Evolutionary conservation across 148 eudicot genomes (phyloP).

Genomic region (Heliosperma pusillum): DNA sequence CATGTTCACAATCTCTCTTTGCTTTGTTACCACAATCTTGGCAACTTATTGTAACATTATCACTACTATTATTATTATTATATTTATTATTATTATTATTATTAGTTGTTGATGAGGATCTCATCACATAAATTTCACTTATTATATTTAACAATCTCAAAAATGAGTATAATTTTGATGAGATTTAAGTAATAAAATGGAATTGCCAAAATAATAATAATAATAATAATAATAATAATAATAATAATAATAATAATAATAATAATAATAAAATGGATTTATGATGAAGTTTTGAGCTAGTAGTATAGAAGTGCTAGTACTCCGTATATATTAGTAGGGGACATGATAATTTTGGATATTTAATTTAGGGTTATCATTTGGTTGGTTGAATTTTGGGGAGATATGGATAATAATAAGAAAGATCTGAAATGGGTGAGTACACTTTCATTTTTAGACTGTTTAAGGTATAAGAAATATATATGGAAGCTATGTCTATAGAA

Average conservation of each 20-base stretch:
- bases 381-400: neutral
- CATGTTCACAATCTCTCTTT: slow-evolving; percentile 53
- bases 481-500: neutral
- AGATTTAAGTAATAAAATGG: too few relatives aligned
- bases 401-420: neutral
- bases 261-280: too few relatives aligned
- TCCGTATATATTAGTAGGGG: neutral
- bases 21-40: slow-evolving; percentile 82
- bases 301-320: too few relatives aligned
- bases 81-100: neutral
- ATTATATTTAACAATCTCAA: too few relatives aligned
- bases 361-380: slow-evolving; percentile 3
- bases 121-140: slow-evolving; percentile 10
- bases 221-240: too few relatives aligned
- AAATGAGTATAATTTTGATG: too few relatives aligned
- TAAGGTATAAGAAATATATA: slow-evolving; percentile 8
- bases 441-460: slow-evolving; percentile 19
- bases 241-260: too few relatives aligned
- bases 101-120: slow-evolving; percentile 12
- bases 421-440: slow-evolving; percentile 17
- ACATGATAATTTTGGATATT: neutral
- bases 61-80: slow-evolving; percentile 2
- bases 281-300: too few relatives aligned
- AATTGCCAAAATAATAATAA: too few relatives aligned
- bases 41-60: slow-evolving; percentile 36